A percentile compares a stretch with the other conserved stretches of the same genome.
Evolutionary conservation across 495 filamentous ascomycete species (phyloP).

Genomic region (Podospora fimiseda): DNA sequence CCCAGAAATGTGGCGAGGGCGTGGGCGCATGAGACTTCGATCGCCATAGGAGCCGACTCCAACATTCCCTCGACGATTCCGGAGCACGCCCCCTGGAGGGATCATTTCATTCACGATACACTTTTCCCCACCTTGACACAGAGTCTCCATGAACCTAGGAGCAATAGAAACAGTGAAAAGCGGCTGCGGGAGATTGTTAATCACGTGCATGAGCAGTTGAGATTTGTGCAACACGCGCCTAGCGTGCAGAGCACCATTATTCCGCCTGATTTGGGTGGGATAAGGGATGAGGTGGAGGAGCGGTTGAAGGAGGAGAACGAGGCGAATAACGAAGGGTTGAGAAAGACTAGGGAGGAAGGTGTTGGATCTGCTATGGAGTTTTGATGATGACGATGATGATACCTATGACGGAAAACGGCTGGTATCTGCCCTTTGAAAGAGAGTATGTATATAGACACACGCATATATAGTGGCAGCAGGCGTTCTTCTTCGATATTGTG

Average conservation of each 20-base stretch:
- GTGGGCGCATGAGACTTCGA: conserved; percentile 92
- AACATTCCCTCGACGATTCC: conserved; percentile 68
- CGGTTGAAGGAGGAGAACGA: conserved; percentile 66
- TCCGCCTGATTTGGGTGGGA: conserved; percentile 65
- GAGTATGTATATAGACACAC: too few species aligned
- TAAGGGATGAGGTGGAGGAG: conserved; percentile 74
- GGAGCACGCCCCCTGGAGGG: conserved; percentile 63
- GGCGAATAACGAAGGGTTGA: conserved; percentile 47
- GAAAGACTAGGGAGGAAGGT: conserved; percentile 37
- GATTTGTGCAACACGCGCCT: conserved; percentile 77
- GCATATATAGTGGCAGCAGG: too few species aligned
- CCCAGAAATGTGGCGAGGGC: conserved; percentile 91
- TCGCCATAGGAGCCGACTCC: conserved; percentile 71
- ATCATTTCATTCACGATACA: conserved; percentile 77
- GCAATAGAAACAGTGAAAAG: conserved; percentile 72
- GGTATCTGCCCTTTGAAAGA: too few species aligned
- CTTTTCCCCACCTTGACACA: conserved; percentile 72
- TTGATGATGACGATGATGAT: too few species aligned
- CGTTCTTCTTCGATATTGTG: too few species aligned
- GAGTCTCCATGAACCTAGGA: conserved; percentile 48
- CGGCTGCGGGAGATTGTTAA: conserved; percentile 68
- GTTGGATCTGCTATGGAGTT: conserved; percentile 37
- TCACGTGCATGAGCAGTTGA: conserved; percentile 74
- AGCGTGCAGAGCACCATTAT: conserved; percentile 81
- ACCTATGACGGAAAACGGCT: too few species aligned